These are phyloP conservation scores for Cordyceps pruinosa DNA, from an alignment of 2,329 filamentous ascomycete genomes.

Conservation along the genomic window DNA sequence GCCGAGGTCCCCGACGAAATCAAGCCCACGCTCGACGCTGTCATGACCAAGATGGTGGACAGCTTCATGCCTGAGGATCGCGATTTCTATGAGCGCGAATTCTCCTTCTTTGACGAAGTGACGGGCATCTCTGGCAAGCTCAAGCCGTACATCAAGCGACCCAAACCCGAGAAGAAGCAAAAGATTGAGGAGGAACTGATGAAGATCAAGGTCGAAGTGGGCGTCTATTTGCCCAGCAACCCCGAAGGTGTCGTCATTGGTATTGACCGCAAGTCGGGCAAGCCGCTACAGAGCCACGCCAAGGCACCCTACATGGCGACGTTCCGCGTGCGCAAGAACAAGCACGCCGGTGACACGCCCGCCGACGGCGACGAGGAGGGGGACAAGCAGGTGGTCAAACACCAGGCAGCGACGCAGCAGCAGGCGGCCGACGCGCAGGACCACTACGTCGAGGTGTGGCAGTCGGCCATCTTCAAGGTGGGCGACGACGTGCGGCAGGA, in stretches of 20 bases:
- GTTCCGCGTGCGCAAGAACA: conserved; percentile 87
- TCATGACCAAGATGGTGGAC: conserved; percentile 75
- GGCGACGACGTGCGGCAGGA: conserved; percentile 98
- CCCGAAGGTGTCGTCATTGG: conserved; percentile 95
- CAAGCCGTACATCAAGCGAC: conserved; percentile 83
- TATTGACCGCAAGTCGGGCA: conserved; percentile 96
- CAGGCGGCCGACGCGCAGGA: conserved; percentile 22
- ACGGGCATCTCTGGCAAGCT: conserved; percentile 93
- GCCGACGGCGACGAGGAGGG: conserved; percentile 40
- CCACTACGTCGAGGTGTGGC: conserved; percentile 87
- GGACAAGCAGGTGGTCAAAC: conserved; percentile 14
- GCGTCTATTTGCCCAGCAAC: conserved; percentile 94
- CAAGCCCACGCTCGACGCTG: conserved; percentile 87
- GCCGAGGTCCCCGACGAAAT: conserved; percentile 81
- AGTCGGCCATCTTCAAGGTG: conserved; percentile 99
- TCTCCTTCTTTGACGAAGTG: conserved; percentile 96
- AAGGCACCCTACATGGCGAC: conserved; percentile 99
- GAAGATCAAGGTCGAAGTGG: conserved; percentile 94
- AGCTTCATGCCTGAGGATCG: conserved; percentile 76
- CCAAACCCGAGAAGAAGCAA: conserved; percentile 95
- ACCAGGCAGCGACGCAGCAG: neutral
- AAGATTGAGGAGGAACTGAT: conserved; percentile 98
- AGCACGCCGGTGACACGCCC: conserved; percentile 41
- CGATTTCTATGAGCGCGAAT: conserved; percentile 88
- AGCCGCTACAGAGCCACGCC: conserved; percentile 93